phyloP scores from a whole-genome alignment of 2,329 filamentous ascomycete species.

The Fonsecaea pugnacius region DNA sequence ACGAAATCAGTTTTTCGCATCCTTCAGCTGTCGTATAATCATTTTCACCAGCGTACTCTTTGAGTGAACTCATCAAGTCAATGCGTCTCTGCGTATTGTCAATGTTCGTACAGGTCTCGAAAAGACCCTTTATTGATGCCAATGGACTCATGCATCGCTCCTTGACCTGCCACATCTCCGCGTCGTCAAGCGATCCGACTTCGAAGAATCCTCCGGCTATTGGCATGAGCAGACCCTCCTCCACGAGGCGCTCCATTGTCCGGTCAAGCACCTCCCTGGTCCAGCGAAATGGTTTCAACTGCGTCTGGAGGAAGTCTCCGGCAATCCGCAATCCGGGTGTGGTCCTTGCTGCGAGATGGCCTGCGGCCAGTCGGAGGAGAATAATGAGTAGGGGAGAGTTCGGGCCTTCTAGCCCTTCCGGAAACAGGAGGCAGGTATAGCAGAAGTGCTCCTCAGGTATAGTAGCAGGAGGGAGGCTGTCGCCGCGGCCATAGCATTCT shows the following conservation, averaged over 20 bases:
- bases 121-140: conserved; percentile 20
- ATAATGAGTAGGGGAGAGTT: conserved; percentile 18
- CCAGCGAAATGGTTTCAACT: conserved; percentile 10
- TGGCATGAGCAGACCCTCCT: conserved; percentile 15
- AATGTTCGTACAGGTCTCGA: background rate
- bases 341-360: conserved; percentile 10
- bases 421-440: conserved; percentile 30
- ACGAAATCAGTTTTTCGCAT: conserved; percentile 10
- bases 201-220: background rate
- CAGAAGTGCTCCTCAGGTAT: conserved; percentile 22
- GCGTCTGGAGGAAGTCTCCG: conserved; percentile 8
- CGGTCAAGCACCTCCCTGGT: conserved; percentile 9
- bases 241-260: conserved; percentile 9
- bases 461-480: background rate
- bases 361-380: conserved; percentile 15
- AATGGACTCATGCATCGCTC: conserved; percentile 17
- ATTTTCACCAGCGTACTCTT: conserved; percentile 19
- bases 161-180: conserved; percentile 11
- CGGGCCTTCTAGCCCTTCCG: conserved; percentile 2
- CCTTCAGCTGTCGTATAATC: conserved; percentile 21
- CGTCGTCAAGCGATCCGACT: conserved; percentile 4
- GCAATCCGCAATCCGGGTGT: conserved; percentile 8
- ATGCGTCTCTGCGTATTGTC: conserved; percentile 1
- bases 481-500: conserved; percentile 28
- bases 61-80: conserved; percentile 3